phyloP scores from a whole-genome alignment of 2,329 filamentous ascomycete genomes.

The Trichothecium sympodiale region DNA sequence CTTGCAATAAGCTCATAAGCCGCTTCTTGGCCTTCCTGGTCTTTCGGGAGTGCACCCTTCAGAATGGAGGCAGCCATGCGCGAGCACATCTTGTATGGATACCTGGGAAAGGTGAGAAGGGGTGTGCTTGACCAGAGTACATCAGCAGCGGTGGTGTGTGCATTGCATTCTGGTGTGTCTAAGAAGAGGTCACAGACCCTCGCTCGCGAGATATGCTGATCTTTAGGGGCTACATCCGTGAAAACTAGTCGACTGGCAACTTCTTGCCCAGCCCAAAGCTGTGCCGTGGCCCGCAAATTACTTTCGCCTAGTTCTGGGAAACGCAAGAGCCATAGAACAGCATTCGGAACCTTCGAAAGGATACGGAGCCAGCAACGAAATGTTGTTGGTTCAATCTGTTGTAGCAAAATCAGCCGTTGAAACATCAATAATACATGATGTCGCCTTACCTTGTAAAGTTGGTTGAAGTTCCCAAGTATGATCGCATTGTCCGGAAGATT shows the following conservation, averaged over 20 bases:
- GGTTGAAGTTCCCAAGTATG: slow-evolving; percentile 96
- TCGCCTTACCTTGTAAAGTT: slow-evolving; percentile 77
- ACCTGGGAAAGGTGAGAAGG: slow-evolving; percentile 77
- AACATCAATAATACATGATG: not conserved
- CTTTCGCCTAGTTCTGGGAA: slow-evolving; percentile 89
- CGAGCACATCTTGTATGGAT: slow-evolving; percentile 97
- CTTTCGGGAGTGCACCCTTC: slow-evolving; percentile 72
- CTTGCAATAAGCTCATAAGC: slow-evolving; percentile 66
- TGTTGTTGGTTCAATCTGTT: slow-evolving; percentile 87
- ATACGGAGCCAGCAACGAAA: slow-evolving; percentile 95
- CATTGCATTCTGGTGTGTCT: slow-evolving; percentile 96
- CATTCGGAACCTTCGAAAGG: slow-evolving; percentile 71
- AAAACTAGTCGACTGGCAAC: slow-evolving; percentile 85
- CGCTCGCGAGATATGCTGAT: slow-evolving; percentile 84
- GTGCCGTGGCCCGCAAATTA: slow-evolving; percentile 71
- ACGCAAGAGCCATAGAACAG: slow-evolving; percentile 88
- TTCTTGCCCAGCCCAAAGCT: slow-evolving; percentile 71
- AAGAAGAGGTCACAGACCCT: slow-evolving; percentile 90
- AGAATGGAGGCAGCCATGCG: slow-evolving; percentile 95
- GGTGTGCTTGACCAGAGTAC: slow-evolving; percentile 95
- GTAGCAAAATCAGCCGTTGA: not conserved
- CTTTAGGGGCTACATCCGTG: slow-evolving; percentile 93
- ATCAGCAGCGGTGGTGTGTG: slow-evolving; percentile 93
- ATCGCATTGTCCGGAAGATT: slow-evolving; percentile 69
- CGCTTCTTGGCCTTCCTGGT: slow-evolving; percentile 52